Conservation (phyloP, 2,329 filamentous ascomycete genomes). For the Pestalotiopsis fici region DNA sequence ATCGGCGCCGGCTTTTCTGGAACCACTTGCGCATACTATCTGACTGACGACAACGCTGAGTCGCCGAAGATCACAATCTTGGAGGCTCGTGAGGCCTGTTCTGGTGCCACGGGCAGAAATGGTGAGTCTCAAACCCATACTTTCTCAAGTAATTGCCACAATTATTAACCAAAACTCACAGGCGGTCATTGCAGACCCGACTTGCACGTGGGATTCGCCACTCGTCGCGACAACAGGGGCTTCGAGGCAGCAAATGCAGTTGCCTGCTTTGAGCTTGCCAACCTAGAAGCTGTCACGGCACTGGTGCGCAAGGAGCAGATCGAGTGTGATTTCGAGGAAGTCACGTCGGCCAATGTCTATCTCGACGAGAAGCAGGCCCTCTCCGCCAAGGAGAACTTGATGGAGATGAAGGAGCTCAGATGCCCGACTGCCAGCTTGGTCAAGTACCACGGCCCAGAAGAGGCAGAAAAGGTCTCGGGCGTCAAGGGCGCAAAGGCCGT, state of each 20-base stretch:
- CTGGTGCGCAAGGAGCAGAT: conserved; percentile 1
- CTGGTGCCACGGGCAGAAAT: conserved; percentile 11
- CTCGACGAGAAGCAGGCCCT: conserved; percentile 6
- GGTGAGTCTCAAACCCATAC: background rate
- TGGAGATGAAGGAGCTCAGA: background rate
- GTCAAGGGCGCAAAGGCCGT: conserved; percentile 9
- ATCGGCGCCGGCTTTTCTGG: conserved; percentile 12
- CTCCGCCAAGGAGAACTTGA: background rate
- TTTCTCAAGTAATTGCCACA: rapidly evolving
- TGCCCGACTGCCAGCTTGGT: background rate
- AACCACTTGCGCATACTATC: conserved; percentile 7
- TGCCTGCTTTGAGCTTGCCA: conserved; percentile 8
- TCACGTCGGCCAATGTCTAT: conserved; percentile 8
- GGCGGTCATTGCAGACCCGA: conserved; percentile 12
- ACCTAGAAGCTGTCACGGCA: conserved; percentile 2
- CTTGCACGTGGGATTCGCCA: background rate
- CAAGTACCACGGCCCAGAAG: conserved; percentile 1
- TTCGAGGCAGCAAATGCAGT: conserved; percentile 8
- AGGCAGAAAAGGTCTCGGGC: conserved; percentile 8
- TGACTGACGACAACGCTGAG: background rate
- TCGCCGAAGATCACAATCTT: conserved; percentile 10
- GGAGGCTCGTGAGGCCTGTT: conserved; percentile 11
- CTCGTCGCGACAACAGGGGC: background rate
- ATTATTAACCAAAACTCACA: background rate
- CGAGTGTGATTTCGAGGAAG: conserved; percentile 12